These are phyloP conservation scores for Iberis pinnata DNA, from an alignment of 345 rosid species.

Conservation along the genomic window DNA sequence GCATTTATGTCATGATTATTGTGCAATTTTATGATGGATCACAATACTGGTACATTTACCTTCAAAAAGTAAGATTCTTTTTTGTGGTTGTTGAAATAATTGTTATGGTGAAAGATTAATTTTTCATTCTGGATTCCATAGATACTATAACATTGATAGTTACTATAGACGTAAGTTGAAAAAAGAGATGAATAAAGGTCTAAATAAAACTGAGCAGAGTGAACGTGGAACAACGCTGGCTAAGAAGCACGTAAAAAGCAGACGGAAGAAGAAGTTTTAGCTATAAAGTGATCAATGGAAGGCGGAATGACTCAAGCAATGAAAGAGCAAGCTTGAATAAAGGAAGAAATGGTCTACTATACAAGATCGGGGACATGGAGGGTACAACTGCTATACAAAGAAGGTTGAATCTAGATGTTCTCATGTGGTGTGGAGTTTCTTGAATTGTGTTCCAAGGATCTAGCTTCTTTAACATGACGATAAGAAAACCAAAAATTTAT, in stretches of 20 bases:
- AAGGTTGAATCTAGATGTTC: slow-evolving; percentile 67
- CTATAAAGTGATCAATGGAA: slow-evolving; percentile 80
- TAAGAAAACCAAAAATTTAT: no score
- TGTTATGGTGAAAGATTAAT: background rate
- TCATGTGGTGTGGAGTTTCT: slow-evolving; percentile 32
- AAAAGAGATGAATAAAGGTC: slow-evolving; percentile 63
- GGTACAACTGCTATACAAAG: slow-evolving; percentile 70
- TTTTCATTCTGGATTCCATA: slow-evolving; percentile 21
- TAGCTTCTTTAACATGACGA: no score
- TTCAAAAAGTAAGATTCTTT: slow-evolving; percentile 73
- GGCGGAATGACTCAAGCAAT: slow-evolving; percentile 98
- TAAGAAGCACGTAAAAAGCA: slow-evolving; percentile 68
- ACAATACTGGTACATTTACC: slow-evolving; percentile 93
- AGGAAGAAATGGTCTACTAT: slow-evolving; percentile 90
- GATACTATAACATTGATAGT: slow-evolving; percentile 87
- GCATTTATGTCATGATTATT: no score
- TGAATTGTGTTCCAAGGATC: no score
- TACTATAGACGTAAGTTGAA: slow-evolving; percentile 63
- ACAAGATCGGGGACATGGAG: slow-evolving; percentile 88
- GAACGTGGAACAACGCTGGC: slow-evolving; percentile 93
- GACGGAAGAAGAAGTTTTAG: slow-evolving; percentile 73
- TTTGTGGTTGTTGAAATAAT: background rate
- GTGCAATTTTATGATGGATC: slow-evolving; percentile 92
- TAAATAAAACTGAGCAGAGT: slow-evolving; percentile 44
- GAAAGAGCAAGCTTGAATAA: slow-evolving; percentile 87